Percentiles rank a stretch among this genome's conserved stretches.
These are phyloP conservation scores for Dendrobium nobile DNA, from an alignment of 106 monocot genomes.

Conservation along the genomic window DNA sequence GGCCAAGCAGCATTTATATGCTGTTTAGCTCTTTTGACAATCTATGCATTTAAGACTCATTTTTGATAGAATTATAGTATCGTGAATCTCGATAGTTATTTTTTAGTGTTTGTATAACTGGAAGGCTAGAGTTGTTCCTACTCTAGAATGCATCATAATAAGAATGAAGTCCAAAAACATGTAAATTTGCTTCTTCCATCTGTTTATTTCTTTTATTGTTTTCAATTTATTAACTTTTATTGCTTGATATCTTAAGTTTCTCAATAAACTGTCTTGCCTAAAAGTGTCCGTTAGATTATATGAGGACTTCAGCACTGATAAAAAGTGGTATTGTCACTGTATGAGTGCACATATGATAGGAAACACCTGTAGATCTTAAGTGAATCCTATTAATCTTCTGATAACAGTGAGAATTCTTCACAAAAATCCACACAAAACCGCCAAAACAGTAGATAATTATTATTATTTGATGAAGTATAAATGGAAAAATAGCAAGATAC, in stretches of 20 bases:
- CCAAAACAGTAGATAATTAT: too few relatives aligned
- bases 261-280: neutral
- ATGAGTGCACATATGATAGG: neutral
- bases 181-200: neutral
- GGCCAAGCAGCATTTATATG: neutral
- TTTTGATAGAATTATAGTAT: neutral
- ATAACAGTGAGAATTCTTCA: too few relatives aligned
- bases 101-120: neutral
- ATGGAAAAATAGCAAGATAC: too few relatives aligned
- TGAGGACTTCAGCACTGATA: neutral
- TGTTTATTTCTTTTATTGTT: neutral
- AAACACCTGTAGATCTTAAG: too few relatives aligned
- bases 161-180: neutral
- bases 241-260: neutral
- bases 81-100: neutral
- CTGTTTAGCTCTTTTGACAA: neutral
- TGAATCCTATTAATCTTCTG: too few relatives aligned
- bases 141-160: neutral
- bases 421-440: too few relatives aligned
- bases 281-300: neutral
- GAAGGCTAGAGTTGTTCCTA: neutral
- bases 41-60: neutral
- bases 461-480: too few relatives aligned
- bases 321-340: neutral
- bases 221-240: neutral